Percentiles rank a stretch among this genome's conserved stretches.
Evolutionary conservation across 2,329 filamentous ascomycete genomes (phyloP).

Genomic region (Trichoderma atrobrunneum): DNA sequence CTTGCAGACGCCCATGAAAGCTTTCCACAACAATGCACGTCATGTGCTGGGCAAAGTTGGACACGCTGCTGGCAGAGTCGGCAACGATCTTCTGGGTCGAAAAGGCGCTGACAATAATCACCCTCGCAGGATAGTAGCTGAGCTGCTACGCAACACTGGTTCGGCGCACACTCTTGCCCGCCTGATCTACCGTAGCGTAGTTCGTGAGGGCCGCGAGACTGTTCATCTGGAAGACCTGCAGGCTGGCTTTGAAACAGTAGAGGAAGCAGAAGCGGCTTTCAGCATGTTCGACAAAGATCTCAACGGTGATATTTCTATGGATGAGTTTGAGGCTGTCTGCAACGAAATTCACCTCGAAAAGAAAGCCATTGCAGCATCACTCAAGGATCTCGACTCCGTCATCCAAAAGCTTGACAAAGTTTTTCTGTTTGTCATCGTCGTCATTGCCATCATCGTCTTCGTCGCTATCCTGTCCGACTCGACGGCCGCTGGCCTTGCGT

Average conservation of each 20-base stretch:
- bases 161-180: slow-evolving; percentile 83
- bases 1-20: slow-evolving; percentile 68
- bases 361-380: slow-evolving; percentile 89
- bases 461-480: slow-evolving; percentile 86
- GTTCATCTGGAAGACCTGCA: slow-evolving; percentile 76
- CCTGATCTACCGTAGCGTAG: slow-evolving; percentile 83
- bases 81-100: slow-evolving; percentile 86
- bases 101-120: slow-evolving; percentile 65
- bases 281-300: slow-evolving; percentile 93
- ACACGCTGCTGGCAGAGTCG: slow-evolving; percentile 79
- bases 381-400: slow-evolving; percentile 93
- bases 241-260: slow-evolving; percentile 72
- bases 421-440: slow-evolving; percentile 78
- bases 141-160: slow-evolving; percentile 67
- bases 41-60: slow-evolving; percentile 76
- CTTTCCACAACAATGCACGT: slow-evolving; percentile 72
- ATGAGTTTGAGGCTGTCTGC: slow-evolving; percentile 88
- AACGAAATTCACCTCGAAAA: slow-evolving; percentile 93
- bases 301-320: slow-evolving; percentile 94
- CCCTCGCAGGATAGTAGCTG: slow-evolving; percentile 78
- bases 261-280: slow-evolving; percentile 87
- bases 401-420: slow-evolving; percentile 86
- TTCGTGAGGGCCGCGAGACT: slow-evolving; percentile 69
- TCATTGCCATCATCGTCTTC: slow-evolving; percentile 82
- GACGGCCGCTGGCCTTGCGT: slow-evolving; percentile 86